Evolutionary conservation across 2,329 filamentous ascomycete species (phyloP).

Genomic region (Microsporum ferrugineum): DNA sequence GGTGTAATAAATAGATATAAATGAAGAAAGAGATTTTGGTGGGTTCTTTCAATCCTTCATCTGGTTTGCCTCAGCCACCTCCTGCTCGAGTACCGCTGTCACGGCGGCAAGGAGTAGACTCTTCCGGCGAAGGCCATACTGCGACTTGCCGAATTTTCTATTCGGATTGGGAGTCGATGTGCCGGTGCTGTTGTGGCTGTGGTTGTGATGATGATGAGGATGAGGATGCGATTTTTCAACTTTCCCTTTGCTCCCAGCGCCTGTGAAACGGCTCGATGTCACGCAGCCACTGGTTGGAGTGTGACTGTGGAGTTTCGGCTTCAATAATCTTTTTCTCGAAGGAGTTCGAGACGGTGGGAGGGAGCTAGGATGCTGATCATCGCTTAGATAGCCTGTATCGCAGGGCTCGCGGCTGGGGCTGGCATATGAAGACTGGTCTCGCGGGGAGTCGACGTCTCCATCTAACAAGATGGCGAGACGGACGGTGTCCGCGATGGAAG

Average conservation of each 20-base stretch:
- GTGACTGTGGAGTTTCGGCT: not conserved
- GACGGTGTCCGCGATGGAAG: conserved; percentile 26
- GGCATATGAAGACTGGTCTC: not conserved
- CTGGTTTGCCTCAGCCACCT: not conserved
- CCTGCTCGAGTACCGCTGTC: conserved; percentile 13
- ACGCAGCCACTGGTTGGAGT: not conserved
- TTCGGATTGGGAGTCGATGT: not conserved
- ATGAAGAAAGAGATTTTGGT: not conserved
- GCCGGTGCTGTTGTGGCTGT: not conserved
- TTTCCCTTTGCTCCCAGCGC: conserved; percentile 7
- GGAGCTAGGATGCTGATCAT: conserved; percentile 15
- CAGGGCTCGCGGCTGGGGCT: not conserved
- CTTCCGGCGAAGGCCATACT: conserved; percentile 12
- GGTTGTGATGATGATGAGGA: not conserved
- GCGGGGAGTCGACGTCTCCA: conserved; percentile 6
- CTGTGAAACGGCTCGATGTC: not conserved
- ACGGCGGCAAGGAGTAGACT: conserved; percentile 16
- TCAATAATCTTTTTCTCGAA: not conserved
- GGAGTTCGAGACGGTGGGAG: conserved; percentile 10
- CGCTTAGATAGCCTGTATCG: conserved; percentile 5
- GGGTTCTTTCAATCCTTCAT: not conserved
- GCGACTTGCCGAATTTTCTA: not conserved
- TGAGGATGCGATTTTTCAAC: conserved; percentile 10
- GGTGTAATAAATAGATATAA: not conserved
- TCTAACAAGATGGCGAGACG: conserved; percentile 27